Base-by-base conservation (phyloP, 108 stramenopile species). In the Pseudonitzschia pungens region DNA sequence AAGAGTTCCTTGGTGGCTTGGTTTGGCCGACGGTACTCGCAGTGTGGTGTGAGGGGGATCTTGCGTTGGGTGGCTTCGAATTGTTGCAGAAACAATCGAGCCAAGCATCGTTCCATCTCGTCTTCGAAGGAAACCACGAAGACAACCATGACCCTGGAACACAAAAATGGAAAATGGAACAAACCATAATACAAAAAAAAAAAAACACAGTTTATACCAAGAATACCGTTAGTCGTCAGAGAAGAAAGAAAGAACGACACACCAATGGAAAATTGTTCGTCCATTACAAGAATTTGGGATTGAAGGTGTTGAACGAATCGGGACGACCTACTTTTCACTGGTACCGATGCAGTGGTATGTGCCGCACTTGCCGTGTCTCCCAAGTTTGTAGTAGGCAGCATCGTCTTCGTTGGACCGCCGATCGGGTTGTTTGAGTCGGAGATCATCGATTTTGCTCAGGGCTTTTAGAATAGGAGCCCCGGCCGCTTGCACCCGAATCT, bases 81-180 rank as follows among this genome's bases (percentile, higher is more conserved):
- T 74, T 74, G 73, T 63, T 66, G 64, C 21, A 74, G 27, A 43
- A 74, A 74, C 2, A 65, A 29, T 56, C 73, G 36, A n/a, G 73
- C 73, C 41, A 74, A 52, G 21, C 62, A 56, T 24, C 65, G 36
- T 55, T 74, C 73, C 64, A 60, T 43, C 41, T 65, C 64, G 2
- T 74, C 73, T 44, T 66, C 65, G 33, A 56, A 53, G 0, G 64
- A 43, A 22, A 74, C 73, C 1, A 74, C 73, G 32, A 74, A 74
- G 24, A 74, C 58, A 11, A 67, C 64, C 73, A 74, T 74, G 15
- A 53, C 51, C 41, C 73, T 74, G 15, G 27, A 29, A n/a, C n/a
- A n/a, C n/a, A n/a, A 62, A 29, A 32, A 15, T 0, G 16, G 45
- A 48, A 48, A 48, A 12, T 1, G 8, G 0, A 0, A 56, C 14